Percentiles rank a stretch among this genome's conserved stretches.
Conservation (phyloP, 2,329 filamentous ascomycete genomes). For the Aspergillus pseudonomiae region DNA sequence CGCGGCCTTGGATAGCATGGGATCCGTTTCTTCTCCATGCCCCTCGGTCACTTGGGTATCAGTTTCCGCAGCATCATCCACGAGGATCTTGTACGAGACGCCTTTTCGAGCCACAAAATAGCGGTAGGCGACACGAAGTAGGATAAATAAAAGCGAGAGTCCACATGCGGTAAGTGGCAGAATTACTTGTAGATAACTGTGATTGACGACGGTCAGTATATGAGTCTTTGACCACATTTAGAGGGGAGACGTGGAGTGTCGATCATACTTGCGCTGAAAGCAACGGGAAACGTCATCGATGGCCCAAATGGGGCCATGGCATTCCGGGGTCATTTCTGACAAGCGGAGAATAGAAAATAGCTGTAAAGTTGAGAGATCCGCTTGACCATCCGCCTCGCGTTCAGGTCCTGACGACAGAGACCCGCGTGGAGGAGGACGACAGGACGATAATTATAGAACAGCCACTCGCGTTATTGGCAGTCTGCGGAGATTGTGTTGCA, state of each 20-base stretch:
- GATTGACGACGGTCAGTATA: neutral
- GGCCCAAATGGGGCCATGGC: constrained; percentile 61
- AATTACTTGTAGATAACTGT: constrained; percentile 76
- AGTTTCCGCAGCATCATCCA: constrained; percentile 41
- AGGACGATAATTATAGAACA: neutral
- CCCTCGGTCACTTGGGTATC: constrained; percentile 47
- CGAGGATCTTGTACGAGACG: constrained; percentile 58
- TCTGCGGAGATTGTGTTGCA: constrained; percentile 23
- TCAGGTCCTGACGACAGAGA: constrained; percentile 3
- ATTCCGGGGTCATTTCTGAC: constrained; percentile 57
- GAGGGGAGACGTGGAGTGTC: neutral
- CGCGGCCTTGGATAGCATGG: constrained; percentile 59
- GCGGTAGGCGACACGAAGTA: constrained; percentile 60
- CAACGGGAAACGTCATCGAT: constrained; percentile 65
- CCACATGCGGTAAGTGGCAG: constrained; percentile 74
- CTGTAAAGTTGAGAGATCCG: constrained; percentile 7
- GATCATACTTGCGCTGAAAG: constrained; percentile 59
- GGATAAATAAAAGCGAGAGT: constrained; percentile 70
- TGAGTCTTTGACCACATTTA: too few species aligned
- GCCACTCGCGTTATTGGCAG: constrained; percentile 20
- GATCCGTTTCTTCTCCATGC: constrained; percentile 56
- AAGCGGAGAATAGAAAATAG: constrained; percentile 6
- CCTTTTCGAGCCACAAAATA: constrained; percentile 56
- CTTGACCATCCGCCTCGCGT: constrained; percentile 14
- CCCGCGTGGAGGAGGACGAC: constrained; percentile 1